These are phyloP conservation scores for Ganoderma multipileum DNA, from an alignment of 1,284 basidiomycete genomes.

Conservation along the genomic window DNA sequence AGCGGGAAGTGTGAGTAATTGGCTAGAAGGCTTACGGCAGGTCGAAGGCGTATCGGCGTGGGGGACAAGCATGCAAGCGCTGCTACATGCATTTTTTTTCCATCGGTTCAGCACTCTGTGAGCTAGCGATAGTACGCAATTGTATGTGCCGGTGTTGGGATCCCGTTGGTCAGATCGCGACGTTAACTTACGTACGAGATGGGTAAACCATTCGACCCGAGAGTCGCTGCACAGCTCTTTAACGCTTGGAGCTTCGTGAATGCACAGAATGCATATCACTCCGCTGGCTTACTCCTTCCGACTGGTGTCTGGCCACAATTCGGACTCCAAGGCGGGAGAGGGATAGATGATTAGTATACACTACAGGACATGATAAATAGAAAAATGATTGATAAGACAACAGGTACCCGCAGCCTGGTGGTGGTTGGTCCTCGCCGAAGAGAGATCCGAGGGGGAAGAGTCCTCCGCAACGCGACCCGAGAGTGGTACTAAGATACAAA, in stretches of 20 bases:
- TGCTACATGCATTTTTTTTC: background rate
- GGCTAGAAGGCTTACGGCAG: background rate
- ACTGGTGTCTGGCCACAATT: background rate
- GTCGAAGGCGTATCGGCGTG: background rate
- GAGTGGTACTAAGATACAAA: constrained; percentile 47
- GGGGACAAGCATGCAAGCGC: background rate
- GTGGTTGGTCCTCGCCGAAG: constrained; percentile 31
- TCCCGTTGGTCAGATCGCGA: background rate
- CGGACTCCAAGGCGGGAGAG: constrained; percentile 4
- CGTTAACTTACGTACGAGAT: background rate
- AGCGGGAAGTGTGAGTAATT: background rate
- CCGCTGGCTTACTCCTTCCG: background rate
- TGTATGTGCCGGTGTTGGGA: background rate
- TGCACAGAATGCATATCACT: background rate
- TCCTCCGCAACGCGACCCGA: constrained; percentile 13
- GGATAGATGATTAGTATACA: constrained; percentile 42
- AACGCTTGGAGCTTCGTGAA: background rate
- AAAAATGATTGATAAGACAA: constrained; percentile 37
- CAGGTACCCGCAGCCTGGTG: constrained; percentile 34
- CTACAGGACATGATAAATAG: constrained; percentile 45
- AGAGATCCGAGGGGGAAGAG: constrained; percentile 3
- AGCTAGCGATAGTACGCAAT: background rate
- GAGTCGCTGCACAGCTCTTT: background rate
- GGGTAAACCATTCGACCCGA: background rate
- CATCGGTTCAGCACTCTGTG: background rate